phyloP scores from a whole-genome alignment of 345 rosid genomes.

The Salix viminalis region DNA sequence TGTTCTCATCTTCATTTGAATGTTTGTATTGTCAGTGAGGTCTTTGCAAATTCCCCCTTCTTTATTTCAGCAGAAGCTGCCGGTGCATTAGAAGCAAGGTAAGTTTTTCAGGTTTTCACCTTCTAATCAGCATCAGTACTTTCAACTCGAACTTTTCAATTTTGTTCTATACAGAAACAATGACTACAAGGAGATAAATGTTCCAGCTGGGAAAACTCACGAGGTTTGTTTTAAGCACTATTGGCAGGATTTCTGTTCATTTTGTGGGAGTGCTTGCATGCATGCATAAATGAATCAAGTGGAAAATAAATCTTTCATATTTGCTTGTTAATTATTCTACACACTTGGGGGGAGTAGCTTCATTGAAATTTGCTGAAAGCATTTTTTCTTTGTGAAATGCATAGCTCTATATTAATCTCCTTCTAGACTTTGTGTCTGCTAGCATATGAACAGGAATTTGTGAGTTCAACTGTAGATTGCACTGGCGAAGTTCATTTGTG shows the following conservation, averaged over 20 bases:
- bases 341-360: background rate
- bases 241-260: constrained; percentile 1
- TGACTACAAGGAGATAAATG: constrained; percentile 74
- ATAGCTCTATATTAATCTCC: background rate
- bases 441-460: background rate
- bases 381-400: background rate
- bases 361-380: background rate
- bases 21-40: constrained; percentile 52
- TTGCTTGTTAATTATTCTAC: background rate
- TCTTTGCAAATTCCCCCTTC: constrained; percentile 88
- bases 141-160: constrained; percentile 12
- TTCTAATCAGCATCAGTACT: constrained; percentile 11
- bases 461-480: background rate
- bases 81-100: constrained; percentile 63
- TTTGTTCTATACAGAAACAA: constrained; percentile 51
- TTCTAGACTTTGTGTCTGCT: background rate
- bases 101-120: constrained; percentile 23
- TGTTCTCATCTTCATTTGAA: constrained; percentile 8
- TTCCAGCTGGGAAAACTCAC: constrained; percentile 71
- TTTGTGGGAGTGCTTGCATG: too few relatives aligned
- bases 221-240: constrained; percentile 50
- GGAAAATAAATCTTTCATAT: background rate
- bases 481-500: background rate
- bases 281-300: background rate
- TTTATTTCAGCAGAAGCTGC: constrained; percentile 84